Percentiles rank a stretch among this genome's conserved stretches.
phyloP scores from a whole-genome alignment of 2,329 filamentous ascomycete genomes.

The Lachnellula hyalina region DNA sequence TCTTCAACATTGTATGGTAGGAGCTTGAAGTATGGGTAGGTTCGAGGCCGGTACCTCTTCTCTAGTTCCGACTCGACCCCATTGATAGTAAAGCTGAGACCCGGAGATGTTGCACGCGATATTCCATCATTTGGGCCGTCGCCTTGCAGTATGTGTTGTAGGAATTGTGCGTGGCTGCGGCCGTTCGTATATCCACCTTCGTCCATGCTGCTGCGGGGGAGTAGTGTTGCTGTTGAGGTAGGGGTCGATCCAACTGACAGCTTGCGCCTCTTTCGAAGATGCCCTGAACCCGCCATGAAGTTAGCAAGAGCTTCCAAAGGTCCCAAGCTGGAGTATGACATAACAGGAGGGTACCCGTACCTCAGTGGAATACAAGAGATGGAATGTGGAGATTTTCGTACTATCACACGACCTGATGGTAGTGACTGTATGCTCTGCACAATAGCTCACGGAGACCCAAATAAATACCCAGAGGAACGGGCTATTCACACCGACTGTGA shows the following conservation, averaged over 20 bases:
- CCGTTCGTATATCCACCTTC: slow-evolving; percentile 25
- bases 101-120: slow-evolving; percentile 82
- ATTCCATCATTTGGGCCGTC: slow-evolving; percentile 53
- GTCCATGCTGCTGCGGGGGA: slow-evolving; percentile 22
- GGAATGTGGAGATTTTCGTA: slow-evolving; percentile 3
- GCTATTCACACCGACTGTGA: neutral
- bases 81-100: slow-evolving; percentile 49
- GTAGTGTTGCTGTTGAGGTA: slow-evolving; percentile 1
- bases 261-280: slow-evolving; percentile 12
- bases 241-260: slow-evolving; percentile 4
- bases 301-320: slow-evolving; percentile 10
- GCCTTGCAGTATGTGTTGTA: slow-evolving; percentile 25
- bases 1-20: slow-evolving; percentile 86
- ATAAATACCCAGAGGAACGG: neutral
- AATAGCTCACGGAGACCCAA: slow-evolving; percentile 5
- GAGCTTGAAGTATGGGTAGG: slow-evolving; percentile 87
- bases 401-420: slow-evolving; percentile 12
- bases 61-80: slow-evolving; percentile 47
- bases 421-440: slow-evolving; percentile 2
- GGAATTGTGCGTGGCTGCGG: slow-evolving; percentile 25
- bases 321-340: slow-evolving; percentile 2
- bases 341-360: slow-evolving; percentile 7
- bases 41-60: slow-evolving; percentile 72
- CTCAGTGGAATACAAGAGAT: slow-evolving; percentile 10
- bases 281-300: slow-evolving; percentile 5